Percentiles rank a stretch among this genome's conserved stretches.
Conservation (phyloP, 768 basidiomycete species). For the Rhodotorula sphaerocarpa region DNA sequence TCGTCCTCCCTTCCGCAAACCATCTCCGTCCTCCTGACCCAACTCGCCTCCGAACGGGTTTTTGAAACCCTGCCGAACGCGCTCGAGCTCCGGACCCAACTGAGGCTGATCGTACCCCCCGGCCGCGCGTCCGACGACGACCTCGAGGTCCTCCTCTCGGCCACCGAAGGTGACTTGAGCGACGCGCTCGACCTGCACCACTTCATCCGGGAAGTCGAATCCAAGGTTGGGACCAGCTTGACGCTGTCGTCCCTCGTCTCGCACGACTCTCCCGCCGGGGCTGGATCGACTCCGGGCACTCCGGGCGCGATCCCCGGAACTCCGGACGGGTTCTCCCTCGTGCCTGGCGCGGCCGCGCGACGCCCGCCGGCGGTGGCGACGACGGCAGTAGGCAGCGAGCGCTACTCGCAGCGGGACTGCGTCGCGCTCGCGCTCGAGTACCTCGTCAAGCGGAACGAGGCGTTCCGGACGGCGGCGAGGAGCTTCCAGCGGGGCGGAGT, state of each 20-base stretch:
- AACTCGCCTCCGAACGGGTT: slow-evolving; percentile 17
- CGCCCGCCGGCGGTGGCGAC: no score
- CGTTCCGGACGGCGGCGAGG: slow-evolving; percentile 42
- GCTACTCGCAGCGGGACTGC: slow-evolving; percentile 37
- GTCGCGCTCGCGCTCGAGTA: slow-evolving; percentile 39
- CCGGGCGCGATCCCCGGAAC: background rate
- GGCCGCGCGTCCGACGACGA: background rate
- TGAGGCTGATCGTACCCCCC: slow-evolving; percentile 8
- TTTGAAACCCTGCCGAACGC: slow-evolving; percentile 14
- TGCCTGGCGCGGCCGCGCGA: background rate
- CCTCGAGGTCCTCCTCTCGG: slow-evolving; percentile 27
- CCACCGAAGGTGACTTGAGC: slow-evolving; percentile 32
- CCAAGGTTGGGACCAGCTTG: slow-evolving; percentile 4
- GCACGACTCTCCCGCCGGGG: background rate
- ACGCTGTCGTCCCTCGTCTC: slow-evolving; percentile 19
- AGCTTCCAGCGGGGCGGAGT: slow-evolving; percentile 38
- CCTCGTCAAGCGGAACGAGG: slow-evolving; percentile 40
- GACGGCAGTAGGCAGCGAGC: background rate
- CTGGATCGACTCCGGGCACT: background rate
- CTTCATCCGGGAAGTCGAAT: slow-evolving; percentile 22
- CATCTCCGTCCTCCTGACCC: slow-evolving; percentile 13
- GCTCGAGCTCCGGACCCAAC: slow-evolving; percentile 2
- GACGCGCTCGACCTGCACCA: slow-evolving; percentile 36
- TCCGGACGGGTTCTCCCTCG: background rate
- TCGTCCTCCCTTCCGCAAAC: slow-evolving; percentile 18